Evolutionary conservation across 306 rosid species (phyloP).

Genomic region (Glycyrrhiza uralensis): DNA sequence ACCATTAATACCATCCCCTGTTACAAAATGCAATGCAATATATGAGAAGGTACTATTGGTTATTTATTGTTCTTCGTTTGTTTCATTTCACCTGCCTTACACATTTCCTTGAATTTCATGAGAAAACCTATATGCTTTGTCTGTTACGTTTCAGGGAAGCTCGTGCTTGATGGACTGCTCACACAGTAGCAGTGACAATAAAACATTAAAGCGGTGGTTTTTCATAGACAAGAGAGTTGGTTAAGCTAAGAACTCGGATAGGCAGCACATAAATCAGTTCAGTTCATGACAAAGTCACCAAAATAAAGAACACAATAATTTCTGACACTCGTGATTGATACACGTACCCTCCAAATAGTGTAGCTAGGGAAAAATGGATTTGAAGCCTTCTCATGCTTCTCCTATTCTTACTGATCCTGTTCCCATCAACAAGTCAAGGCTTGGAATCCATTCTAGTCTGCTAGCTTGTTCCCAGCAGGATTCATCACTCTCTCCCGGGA

Average conservation of each 20-base stretch:
- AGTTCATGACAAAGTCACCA: slow-evolving; percentile 1
- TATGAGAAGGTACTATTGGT: slow-evolving; percentile 28
- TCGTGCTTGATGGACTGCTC: slow-evolving; percentile 73
- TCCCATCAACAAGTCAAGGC: slow-evolving; percentile 70
- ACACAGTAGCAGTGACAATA: slow-evolving; percentile 69
- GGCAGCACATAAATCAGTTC: slow-evolving; percentile 2
- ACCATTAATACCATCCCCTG: not conserved
- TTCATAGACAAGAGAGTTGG: slow-evolving; percentile 93
- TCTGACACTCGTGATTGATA: not conserved
- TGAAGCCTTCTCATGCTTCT: slow-evolving; percentile 62
- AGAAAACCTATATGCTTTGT: not conserved
- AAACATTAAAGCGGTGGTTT: slow-evolving; percentile 87
- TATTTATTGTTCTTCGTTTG: not conserved
- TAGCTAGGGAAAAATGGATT: slow-evolving; percentile 56
- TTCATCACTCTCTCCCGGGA: slow-evolving; percentile 49
- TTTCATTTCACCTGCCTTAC: not conserved
- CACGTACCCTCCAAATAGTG: not conserved
- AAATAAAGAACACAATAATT: not conserved
- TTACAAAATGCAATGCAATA: slow-evolving; percentile 10
- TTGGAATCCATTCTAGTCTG: slow-evolving; percentile 58
- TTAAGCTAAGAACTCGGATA: slow-evolving; percentile 24
- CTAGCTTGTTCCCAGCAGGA: slow-evolving; percentile 61
- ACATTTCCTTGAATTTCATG: not conserved
- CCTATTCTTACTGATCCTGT: slow-evolving; percentile 74
- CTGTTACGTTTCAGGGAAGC: slow-evolving; percentile 47